These are phyloP conservation scores for Citrus glauca DNA, from an alignment of 345 rosid genomes.

Conservation along the genomic window DNA sequence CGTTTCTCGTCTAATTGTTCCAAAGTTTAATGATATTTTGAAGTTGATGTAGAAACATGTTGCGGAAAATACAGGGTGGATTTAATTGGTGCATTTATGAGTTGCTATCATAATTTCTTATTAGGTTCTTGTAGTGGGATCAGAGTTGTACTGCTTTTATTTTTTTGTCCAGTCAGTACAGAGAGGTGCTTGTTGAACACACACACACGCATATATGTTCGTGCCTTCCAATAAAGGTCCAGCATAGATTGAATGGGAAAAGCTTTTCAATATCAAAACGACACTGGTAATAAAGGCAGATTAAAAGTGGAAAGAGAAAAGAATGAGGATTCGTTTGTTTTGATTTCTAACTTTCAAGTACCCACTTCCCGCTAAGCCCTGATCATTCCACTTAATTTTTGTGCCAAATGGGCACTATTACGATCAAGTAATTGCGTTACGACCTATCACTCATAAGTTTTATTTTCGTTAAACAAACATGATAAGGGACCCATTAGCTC, in stretches of 20 bases:
- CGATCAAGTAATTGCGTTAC: not conserved
- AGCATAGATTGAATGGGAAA: not conserved
- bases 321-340: not conserved
- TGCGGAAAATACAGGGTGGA: not conserved
- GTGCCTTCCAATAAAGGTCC: not conserved
- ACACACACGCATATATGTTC: too few relatives aligned
- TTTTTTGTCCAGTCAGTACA: conserved; percentile 16
- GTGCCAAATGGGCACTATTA: not conserved
- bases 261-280: not conserved
- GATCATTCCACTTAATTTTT: not conserved
- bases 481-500: not conserved
- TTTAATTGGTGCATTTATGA: too few relatives aligned
- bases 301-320: not conserved
- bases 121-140: conserved; percentile 10
- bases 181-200: not conserved
- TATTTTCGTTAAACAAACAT: not conserved
- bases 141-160: conserved; percentile 17
- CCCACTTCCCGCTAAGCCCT: not conserved
- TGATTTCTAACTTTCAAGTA: conserved; percentile 5
- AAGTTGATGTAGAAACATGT: not conserved
- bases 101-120: not conserved
- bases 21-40: not conserved
- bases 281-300: not conserved
- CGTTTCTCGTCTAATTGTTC: not conserved
- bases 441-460: not conserved